Percentiles rank a stretch among this genome's conserved stretches.
Evolutionary conservation across 2,329 filamentous ascomycete genomes (phyloP).

Genomic region (Verticillium longisporum): DNA sequence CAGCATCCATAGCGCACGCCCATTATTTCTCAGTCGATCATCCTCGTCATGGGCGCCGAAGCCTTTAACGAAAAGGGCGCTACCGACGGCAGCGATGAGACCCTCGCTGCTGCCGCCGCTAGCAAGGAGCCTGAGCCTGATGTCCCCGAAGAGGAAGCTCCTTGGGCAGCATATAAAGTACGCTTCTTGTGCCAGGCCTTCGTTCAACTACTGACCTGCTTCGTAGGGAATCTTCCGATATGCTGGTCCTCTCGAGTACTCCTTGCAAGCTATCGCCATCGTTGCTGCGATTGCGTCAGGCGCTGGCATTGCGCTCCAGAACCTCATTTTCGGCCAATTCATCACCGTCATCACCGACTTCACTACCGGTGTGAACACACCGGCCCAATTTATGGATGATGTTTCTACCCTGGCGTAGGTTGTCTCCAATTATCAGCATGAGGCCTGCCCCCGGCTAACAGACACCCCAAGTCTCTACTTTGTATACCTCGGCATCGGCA

Average conservation of each 20-base stretch:
- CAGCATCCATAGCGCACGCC: too few species aligned
- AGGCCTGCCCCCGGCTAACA: neutral
- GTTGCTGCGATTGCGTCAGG: constrained; percentile 27
- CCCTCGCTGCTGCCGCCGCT: neutral
- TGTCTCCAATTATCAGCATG: neutral
- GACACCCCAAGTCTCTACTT: constrained; percentile 39
- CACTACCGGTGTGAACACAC: constrained; percentile 15
- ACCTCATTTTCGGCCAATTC: constrained; percentile 30
- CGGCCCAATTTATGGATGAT: constrained; percentile 20
- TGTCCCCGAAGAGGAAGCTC: constrained; percentile 6
- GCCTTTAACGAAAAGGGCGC: neutral
- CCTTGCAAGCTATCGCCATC: constrained; percentile 19
- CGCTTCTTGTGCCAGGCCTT: neutral
- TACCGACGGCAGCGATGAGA: neutral
- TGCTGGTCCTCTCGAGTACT: constrained; percentile 18
- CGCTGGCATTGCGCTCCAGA: constrained; percentile 27
- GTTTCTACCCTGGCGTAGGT: constrained; percentile 23
- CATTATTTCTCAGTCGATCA: neutral
- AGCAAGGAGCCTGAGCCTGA: constrained; percentile 4
- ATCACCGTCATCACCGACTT: constrained; percentile 27
- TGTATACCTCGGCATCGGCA: constrained; percentile 49
- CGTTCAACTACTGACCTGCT: neutral
- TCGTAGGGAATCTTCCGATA: constrained; percentile 22
- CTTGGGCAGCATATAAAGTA: constrained; percentile 13
- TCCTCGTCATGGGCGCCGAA: neutral